Evolutionary conservation across 2,329 filamentous ascomycete genomes (phyloP), one percentile per base, ranked within the genome.

Genomic region (Stagonosporopsis rhizophila): DNA sequence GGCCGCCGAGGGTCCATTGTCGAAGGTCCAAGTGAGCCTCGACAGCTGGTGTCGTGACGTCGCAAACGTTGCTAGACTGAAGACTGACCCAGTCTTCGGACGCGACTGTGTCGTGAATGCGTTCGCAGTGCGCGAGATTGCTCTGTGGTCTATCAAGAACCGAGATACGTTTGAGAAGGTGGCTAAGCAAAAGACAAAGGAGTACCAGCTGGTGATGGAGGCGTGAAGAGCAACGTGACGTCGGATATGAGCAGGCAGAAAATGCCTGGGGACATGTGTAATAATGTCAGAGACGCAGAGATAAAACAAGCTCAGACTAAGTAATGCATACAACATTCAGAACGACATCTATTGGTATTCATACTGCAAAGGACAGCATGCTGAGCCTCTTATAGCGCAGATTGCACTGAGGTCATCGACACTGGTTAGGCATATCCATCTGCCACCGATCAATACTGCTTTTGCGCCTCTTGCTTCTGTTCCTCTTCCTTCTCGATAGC

Each of bases 21-120:
- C 67, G 0, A 74, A 69, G 59, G 32, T 48, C 32, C 68, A 75
- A 47, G 45, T 74, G 15, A 64, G 64, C n/a, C 56, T 76, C 6
- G 69, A 74, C 14, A 70, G 64, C 37, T 52, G 74, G 47, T 67
- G 60, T 38, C 65, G 68, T 8, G 60, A 68, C 14, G 64, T 68
- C 20, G 48, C 59, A 1, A 42, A 41, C 2, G 41, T 61, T 19
- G 45, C 56, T 3, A 25, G 34, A 2, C 53, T 74, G 19, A 54
- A 51, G 20, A 58, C 38, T 2, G 59, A 70, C 52, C 48, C 59
- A 1, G 34, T 40, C 4, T 64, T 61, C 2, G 79, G 81, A 1
- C 82, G 84, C 45, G 77, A 81, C 65, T 78, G 77, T 42, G 60
- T 84, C 5, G 80, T 84, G 62, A 80, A 84, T 68, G 78, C 81